phyloP scores from a whole-genome alignment of 257 asterid genomes.

The Solanum tarapatanum region DNA sequence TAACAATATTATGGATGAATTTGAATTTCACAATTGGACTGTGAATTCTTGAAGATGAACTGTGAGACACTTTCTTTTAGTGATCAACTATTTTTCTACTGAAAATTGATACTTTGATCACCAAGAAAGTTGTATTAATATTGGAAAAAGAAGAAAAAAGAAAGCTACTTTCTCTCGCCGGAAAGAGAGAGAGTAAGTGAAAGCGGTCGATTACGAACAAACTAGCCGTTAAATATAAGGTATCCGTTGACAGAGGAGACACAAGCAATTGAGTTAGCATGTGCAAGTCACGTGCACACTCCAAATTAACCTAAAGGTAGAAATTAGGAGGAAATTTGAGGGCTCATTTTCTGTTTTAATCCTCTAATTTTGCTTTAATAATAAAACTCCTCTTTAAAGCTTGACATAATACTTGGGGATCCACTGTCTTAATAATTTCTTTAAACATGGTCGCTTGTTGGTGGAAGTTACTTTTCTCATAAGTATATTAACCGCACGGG shows the following conservation, averaged over 20 bases:
- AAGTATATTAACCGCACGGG: too few relatives aligned
- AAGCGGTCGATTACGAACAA: neutral
- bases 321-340: neutral
- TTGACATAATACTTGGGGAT: neutral
- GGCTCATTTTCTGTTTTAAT: neutral
- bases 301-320: neutral
- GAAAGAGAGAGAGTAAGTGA: neutral
- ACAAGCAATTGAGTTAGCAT: neutral
- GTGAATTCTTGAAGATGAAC: neutral
- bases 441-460: too few relatives aligned
- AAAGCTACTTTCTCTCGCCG: neutral
- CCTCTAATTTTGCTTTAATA: neutral
- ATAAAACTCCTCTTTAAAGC: neutral
- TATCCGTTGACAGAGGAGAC: neutral
- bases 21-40: neutral
- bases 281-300: neutral
- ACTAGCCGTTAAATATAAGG: neutral
- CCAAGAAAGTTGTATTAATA: neutral
- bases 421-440: neutral
- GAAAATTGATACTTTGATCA: neutral
- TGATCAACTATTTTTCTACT: too few relatives aligned
- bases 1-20: neutral
- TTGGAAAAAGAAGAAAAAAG: neutral
- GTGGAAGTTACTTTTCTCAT: too few relatives aligned
- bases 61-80: neutral